Evolutionary conservation across 495 filamentous ascomycete genomes (phyloP).

Genomic region (Xylaria palmicola): DNA sequence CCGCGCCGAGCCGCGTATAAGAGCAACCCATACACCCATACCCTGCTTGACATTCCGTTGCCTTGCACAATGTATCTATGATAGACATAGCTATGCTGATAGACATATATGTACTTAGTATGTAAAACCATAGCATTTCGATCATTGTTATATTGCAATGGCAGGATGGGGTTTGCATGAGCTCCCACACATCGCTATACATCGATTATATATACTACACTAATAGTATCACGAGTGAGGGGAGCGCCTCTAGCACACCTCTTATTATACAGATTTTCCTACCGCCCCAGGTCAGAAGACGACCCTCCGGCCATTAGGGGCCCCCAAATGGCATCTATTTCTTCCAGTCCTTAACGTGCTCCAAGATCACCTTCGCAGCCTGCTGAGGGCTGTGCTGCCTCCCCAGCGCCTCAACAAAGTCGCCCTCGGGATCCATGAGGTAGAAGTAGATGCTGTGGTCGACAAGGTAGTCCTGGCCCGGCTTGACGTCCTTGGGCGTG

Average conservation of each 20-base stretch:
- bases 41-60: no score
- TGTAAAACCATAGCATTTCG: no score
- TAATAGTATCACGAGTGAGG: constrained; percentile 17
- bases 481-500: constrained; percentile 81
- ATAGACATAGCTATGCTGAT: no score
- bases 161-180: no score
- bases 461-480: constrained; percentile 94
- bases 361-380: constrained; percentile 77
- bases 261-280: constrained; percentile 15
- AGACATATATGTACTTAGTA: no score
- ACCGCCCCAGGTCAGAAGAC: no score
- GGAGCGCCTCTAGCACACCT: constrained; percentile 5
- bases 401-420: constrained; percentile 96
- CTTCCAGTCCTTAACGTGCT: constrained; percentile 91
- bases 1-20: not conserved
- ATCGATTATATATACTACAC: constrained; percentile 5
- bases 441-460: constrained; percentile 99
- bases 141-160: no score
- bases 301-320: no score
- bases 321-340: no score
- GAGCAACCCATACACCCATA: no score
- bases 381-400: constrained; percentile 87
- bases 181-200: constrained; percentile 4
- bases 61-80: no score
- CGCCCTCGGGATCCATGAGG: constrained; percentile 96